Conservation (phyloP, 306 rosid genomes). For the Clitoria ternatea region DNA sequence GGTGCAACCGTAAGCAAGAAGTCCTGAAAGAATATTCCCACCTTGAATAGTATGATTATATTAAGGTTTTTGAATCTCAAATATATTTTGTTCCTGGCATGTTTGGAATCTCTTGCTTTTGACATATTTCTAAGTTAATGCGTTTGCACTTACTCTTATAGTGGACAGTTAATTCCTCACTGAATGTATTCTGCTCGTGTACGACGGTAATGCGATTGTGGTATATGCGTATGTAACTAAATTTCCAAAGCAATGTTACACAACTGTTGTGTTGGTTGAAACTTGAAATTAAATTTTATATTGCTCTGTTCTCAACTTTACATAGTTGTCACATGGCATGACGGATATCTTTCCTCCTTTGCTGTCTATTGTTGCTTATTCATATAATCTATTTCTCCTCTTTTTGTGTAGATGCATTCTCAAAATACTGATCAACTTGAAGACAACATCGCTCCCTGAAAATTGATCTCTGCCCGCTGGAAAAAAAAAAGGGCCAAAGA, state of each 20-base stretch:
- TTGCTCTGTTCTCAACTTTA: background rate
- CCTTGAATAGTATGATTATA: background rate
- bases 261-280: background rate
- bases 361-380: background rate
- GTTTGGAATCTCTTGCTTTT: background rate
- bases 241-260: background rate
- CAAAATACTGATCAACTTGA: conserved; percentile 31
- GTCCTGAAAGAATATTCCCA: background rate
- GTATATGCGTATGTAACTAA: background rate
- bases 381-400: background rate
- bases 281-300: conserved; percentile 17
- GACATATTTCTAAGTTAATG: background rate
- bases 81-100: background rate
- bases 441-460: conserved; percentile 33
- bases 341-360: background rate
- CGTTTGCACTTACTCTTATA: background rate
- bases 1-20: background rate
- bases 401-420: conserved; percentile 32
- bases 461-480: background rate
- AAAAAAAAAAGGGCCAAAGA: background rate
- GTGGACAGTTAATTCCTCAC: background rate
- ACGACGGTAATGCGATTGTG: background rate
- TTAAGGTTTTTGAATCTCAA: background rate
- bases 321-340: background rate
- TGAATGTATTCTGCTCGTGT: background rate